Conservation (phyloP, 306 rosid species). For the Bauhinia variegata region DNA sequence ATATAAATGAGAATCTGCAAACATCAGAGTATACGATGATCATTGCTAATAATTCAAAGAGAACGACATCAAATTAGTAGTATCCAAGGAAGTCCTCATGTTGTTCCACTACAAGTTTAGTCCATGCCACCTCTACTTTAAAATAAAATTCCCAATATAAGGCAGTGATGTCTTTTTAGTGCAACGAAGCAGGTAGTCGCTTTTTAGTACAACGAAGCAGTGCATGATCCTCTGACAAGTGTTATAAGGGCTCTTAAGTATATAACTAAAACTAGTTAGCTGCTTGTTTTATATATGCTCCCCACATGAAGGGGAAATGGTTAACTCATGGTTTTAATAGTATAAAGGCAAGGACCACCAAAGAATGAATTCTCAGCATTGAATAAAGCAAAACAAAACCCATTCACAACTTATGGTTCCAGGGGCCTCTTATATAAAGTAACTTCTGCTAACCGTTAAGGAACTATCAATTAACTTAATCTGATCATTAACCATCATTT, state of each 20-base stretch:
- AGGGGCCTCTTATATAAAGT: background rate
- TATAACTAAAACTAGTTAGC: too few species aligned
- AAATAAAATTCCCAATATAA: too few species aligned
- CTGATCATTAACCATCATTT: background rate
- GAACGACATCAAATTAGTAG: background rate
- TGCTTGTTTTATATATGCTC: too few species aligned
- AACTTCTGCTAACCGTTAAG: background rate
- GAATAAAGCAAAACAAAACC: background rate
- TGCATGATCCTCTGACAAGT: too few species aligned
- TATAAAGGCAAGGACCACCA: background rate
- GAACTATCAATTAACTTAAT: too few species aligned
- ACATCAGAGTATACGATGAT: conserved; percentile 1
- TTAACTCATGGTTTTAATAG: background rate
- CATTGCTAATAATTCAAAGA: background rate
- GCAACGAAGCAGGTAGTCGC: too few species aligned
- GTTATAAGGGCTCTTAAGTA: too few species aligned
- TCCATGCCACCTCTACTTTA: too few species aligned
- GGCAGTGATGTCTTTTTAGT: too few species aligned
- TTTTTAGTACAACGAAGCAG: too few species aligned
- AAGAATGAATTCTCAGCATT: background rate
- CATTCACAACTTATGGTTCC: background rate
- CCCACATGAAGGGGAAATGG: background rate
- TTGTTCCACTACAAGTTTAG: conserved; percentile 1
- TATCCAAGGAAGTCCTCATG: conserved; percentile 7
- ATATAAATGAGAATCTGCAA: conserved; percentile 15